phyloP scores from a whole-genome alignment of 176 grass and related monocot genomes.

The Elymus sibiricus region DNA sequence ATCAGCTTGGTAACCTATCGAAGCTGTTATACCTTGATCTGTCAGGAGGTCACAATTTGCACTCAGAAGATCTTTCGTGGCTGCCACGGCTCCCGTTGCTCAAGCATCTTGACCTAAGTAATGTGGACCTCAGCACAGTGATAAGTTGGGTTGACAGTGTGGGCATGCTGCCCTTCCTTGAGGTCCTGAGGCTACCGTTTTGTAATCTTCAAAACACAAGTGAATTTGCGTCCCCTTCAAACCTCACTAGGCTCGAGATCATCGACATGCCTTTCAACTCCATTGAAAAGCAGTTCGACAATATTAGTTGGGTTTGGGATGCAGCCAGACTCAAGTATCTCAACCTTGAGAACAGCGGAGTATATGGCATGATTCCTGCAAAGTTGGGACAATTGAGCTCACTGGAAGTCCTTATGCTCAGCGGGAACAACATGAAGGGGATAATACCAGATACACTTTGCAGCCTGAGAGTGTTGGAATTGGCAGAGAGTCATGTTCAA shows the following conservation, averaged over 20 bases:
- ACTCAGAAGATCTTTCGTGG: constrained; percentile 23
- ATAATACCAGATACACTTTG: neutral
- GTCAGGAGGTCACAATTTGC: neutral
- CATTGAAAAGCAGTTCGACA: neutral
- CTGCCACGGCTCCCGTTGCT: constrained; percentile 14
- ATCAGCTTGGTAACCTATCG: neutral
- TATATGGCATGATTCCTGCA: neutral
- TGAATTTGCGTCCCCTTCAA: neutral
- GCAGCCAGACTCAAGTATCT: neutral
- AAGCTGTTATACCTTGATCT: neutral
- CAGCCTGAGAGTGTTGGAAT: neutral
- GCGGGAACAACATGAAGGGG: neutral
- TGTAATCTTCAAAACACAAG: neutral
- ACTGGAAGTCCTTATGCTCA: neutral
- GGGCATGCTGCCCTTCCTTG: constrained; percentile 23
- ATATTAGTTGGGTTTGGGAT: neutral
- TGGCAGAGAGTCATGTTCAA: neutral
- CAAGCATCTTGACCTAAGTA: neutral
- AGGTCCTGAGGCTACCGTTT: neutral
- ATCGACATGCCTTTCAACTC: neutral
- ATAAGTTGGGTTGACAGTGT: neutral
- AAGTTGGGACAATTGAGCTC: neutral
- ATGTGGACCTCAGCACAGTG: neutral
- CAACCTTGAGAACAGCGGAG: neutral
- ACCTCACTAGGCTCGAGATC: constrained; percentile 14